Evolutionary conservation across 1,284 basidiomycete species (phyloP), one percentile per base, ranked within the genome.

Genomic region (Moniliophthora roreri): DNA sequence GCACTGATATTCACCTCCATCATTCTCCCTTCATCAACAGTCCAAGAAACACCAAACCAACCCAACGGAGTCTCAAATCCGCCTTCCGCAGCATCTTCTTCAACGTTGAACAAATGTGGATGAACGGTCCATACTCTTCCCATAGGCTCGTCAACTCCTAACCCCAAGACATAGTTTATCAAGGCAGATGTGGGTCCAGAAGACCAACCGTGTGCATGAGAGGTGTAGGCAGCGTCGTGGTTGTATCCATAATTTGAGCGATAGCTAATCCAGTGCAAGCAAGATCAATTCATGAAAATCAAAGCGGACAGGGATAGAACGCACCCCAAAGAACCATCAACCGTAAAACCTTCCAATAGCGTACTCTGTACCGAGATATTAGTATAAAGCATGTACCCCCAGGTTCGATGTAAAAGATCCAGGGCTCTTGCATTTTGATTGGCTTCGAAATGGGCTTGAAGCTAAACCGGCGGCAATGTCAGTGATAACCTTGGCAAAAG

Each of bases 331-430:
- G 75, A 76, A 2, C 78, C 77, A 51, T 78, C 76, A 0, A 71
- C 72, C 0, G 76, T 77, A 54, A 74, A 74, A 76, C 0, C 78
- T 61, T 80, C 77, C 3, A 79, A 62, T 3, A 79, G 65, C 0
- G 77, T 78, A 48, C 74, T 76, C 53, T 78, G 70, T 0, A 78
- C 76, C 0, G 70, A 74, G 23, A 76, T 63, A 47, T 73, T 67
- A 4, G 75, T 77, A 56, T 70, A 70, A 2, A 80, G 60, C 62
- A 79, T 78, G 62, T 76, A 80, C 1, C 77, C 78, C 78, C 77
- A 80, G 23, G 74, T 73, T 15, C 73, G 58, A 23, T 72, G 66
- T 11, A 80, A 60, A 1, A 80, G 64, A 50, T 79, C 76, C 49
- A 80, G 62, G 1, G 76, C 77, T 11, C 71, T 62, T 0, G 63